A percentile compares a stretch with the other conserved stretches of the same genome.
phyloP scores from a whole-genome alignment of 345 rosid species.

The Aquilaria yunnanensis region DNA sequence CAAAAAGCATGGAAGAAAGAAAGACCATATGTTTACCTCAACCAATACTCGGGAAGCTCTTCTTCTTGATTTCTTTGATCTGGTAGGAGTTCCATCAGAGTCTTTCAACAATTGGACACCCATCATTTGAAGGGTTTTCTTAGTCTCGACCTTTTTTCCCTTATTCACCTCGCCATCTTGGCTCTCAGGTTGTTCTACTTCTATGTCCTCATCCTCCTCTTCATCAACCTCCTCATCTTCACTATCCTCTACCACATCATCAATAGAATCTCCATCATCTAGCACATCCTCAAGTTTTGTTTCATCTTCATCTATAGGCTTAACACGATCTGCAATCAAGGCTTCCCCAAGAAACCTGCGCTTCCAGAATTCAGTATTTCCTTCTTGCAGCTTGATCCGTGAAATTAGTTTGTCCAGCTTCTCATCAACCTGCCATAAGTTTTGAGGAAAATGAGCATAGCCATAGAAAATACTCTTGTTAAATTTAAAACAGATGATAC shows the following conservation, averaged over 20 bases:
- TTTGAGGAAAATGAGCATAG: conserved; percentile 1
- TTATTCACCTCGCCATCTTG: conserved; percentile 59
- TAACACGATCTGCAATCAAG: conserved; percentile 38
- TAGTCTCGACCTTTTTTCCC: conserved; percentile 74
- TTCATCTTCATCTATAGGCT: conserved; percentile 36
- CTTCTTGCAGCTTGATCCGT: conserved; percentile 82
- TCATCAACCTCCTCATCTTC: conserved; percentile 49
- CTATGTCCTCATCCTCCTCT: conserved; percentile 56
- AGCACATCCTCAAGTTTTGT: conserved; percentile 38
- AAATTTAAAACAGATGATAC: not conserved
- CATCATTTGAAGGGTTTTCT: conserved; percentile 86
- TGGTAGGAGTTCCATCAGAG: conserved; percentile 42
- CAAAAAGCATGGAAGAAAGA: too few relatives aligned
- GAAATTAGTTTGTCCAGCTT: conserved; percentile 81
- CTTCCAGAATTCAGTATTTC: conserved; percentile 96
- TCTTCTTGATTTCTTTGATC: conserved; percentile 58
- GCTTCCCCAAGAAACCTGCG: conserved; percentile 91
- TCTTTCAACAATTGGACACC: conserved; percentile 93
- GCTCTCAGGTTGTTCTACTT: conserved; percentile 56
- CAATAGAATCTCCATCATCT: conserved; percentile 49
- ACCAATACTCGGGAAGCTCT: conserved; percentile 49
- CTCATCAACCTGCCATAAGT: conserved; percentile 64
- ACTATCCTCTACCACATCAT: conserved; percentile 44
- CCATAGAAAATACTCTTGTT: not conserved
- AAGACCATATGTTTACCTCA: conserved; percentile 38